Percentiles rank a stretch among this genome's conserved stretches.
phyloP scores from a whole-genome alignment of 2,329 filamentous ascomycete genomes.

The Fusarium oligoseptatum region DNA sequence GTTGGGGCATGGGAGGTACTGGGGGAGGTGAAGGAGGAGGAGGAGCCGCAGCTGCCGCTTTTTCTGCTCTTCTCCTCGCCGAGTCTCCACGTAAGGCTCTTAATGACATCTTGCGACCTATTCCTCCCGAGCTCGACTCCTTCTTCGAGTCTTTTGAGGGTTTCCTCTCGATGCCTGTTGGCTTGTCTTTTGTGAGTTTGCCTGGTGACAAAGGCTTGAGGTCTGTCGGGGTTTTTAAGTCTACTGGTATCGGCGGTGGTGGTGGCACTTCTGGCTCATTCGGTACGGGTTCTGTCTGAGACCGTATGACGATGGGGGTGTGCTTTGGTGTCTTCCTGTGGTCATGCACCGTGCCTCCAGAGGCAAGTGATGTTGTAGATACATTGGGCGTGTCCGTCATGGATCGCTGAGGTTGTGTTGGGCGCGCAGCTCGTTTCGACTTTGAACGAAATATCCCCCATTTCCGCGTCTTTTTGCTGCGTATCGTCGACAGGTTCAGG shows the following conservation, averaged over 20 bases:
- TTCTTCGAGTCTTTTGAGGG: conserved; percentile 36
- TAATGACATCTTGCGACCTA: conserved; percentile 46
- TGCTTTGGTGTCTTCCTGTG: conserved; percentile 49
- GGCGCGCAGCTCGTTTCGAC: conserved; percentile 48
- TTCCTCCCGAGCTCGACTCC: conserved; percentile 38
- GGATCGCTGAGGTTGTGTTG: conserved; percentile 39
- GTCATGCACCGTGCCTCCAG: conserved; percentile 27
- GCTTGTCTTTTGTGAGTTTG: conserved; percentile 31
- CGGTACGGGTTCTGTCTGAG: conserved; percentile 56
- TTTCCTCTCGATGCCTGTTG: conserved; percentile 16
- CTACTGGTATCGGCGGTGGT: conserved; percentile 10
- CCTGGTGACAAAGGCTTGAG: conserved; percentile 21
- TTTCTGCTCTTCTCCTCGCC: conserved; percentile 37
- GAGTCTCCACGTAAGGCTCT: conserved; percentile 43
- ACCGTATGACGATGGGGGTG: conserved; percentile 59
- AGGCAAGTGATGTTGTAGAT: conserved; percentile 38
- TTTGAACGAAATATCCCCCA: conserved; percentile 70
- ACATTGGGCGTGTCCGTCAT: conserved; percentile 43
- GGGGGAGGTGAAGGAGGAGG: conserved; percentile 38
- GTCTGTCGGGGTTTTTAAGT: neutral
- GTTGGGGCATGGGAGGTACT: conserved; percentile 17
- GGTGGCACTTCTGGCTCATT: conserved; percentile 18
- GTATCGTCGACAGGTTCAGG: conserved; percentile 47
- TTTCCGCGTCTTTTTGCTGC: conserved; percentile 66
- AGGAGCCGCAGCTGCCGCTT: conserved; percentile 23